These are phyloP conservation scores for Scheffersomyces insectosa DNA, from an alignment of 1,139 yeast genomes.

Conservation along the genomic window DNA sequence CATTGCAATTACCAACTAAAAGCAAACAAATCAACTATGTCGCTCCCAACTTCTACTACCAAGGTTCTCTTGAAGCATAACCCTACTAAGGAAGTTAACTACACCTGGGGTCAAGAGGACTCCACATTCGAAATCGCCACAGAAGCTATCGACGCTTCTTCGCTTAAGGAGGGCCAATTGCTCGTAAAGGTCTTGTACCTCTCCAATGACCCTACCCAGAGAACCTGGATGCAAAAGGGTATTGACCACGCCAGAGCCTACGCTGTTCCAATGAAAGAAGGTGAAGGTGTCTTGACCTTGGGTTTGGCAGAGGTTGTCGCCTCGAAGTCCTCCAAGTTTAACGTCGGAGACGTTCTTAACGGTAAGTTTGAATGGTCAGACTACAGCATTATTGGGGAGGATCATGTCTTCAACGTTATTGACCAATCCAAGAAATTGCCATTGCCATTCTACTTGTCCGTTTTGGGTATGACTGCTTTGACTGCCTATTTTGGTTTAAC, in stretches of 20 bases:
- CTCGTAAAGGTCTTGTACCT: constrained; percentile 20
- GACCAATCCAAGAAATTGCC: constrained; percentile 26
- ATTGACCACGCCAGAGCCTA: constrained; percentile 20
- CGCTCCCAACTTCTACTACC: neutral
- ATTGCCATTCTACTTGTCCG: constrained; percentile 28
- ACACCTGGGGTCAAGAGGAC: constrained; percentile 2
- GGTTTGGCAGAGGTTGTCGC: constrained; percentile 24
- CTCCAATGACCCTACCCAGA: constrained; percentile 33
- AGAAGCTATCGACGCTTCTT: constrained; percentile 2
- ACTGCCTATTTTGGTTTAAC: constrained; percentile 63
- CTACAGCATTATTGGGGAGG: constrained; percentile 23
- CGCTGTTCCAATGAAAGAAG: constrained; percentile 20
- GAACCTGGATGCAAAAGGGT: constrained; percentile 25
- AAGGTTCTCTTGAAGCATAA: constrained; percentile 1
- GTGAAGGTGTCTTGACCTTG: constrained; percentile 19
- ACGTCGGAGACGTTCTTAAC: constrained; percentile 21
- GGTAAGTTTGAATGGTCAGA: constrained; percentile 33
- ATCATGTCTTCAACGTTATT: constrained; percentile 21
- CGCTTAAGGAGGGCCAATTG: constrained; percentile 18
- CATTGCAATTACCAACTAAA: too few relatives aligned
- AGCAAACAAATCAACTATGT: neutral
- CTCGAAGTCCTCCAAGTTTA: constrained; percentile 22
- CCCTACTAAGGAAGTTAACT: constrained; percentile 1
- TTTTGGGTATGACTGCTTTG: constrained; percentile 55
- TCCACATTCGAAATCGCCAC: constrained; percentile 9